Percentiles rank a stretch among this genome's conserved stretches.
Evolutionary conservation across 495 filamentous ascomycete species (phyloP).

Genomic region (Hypoxylon lienhwacheense): DNA sequence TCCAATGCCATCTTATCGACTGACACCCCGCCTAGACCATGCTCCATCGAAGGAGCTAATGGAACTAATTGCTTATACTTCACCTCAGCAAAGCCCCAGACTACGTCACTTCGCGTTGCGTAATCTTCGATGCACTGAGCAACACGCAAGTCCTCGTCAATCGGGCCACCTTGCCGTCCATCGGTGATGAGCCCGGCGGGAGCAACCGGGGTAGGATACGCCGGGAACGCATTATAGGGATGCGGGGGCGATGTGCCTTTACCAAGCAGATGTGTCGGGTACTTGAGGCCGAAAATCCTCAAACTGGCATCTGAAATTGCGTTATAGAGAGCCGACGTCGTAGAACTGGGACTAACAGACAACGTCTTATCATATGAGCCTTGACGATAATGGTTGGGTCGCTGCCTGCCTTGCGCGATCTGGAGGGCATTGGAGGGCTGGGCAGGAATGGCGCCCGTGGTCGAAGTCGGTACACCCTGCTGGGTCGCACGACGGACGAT

Average conservation of each 20-base stretch:
- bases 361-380: conserved; percentile 78
- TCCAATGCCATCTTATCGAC: conserved; percentile 50
- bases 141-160: conserved; percentile 80
- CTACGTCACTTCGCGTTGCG: conserved; percentile 89
- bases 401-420: conserved; percentile 59
- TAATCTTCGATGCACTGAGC: conserved; percentile 85
- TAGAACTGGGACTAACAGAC: conserved; percentile 73
- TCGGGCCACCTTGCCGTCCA: conserved; percentile 58
- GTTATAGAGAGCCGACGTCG: conserved; percentile 89
- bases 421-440: conserved; percentile 66
- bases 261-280: conserved; percentile 65
- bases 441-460: conserved; percentile 59
- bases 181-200: conserved; percentile 64
- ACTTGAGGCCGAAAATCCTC: conserved; percentile 74
- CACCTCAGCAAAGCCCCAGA: conserved; percentile 95
- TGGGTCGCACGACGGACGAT: conserved; percentile 62
- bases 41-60: conserved; percentile 73
- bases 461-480: conserved; percentile 61
- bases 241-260: conserved; percentile 76
- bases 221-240: conserved; percentile 78
- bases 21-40: conserved; percentile 62
- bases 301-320: conserved; percentile 92
- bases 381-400: conserved; percentile 65
- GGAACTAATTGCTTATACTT: conserved; percentile 97
- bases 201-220: conserved; percentile 70